Evolutionary conservation across 192 early-diverging fungal genomes (phyloP), one percentile per base, ranked within the genome.

Genomic region (Cladochytrium replicatum): DNA sequence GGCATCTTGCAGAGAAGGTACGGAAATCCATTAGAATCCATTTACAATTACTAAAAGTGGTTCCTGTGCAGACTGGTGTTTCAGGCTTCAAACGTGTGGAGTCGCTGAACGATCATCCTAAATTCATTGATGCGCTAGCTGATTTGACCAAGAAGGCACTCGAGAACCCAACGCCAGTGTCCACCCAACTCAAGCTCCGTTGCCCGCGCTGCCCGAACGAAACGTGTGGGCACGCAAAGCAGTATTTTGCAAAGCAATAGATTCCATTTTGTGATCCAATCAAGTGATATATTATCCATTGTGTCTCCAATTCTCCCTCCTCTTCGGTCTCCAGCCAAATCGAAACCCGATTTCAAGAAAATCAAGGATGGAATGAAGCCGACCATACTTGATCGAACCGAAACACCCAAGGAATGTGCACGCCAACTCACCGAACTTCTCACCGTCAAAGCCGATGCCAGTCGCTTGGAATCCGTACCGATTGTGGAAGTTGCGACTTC

Each of bases 51-150:
- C 15, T 46, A 37, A 43, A 19, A 27, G 22, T 38, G 25, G 30
- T 57, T 17, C 4, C 22, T 44, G 27, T 25, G 40, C 57, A 86
- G 84, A 75, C 75, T 4, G 91, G 91, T 5, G 71, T 98, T 8
- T 82, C 69, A 2, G 86, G 88, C 26, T 83, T 83, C 50, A 86
- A 85, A 52, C 82, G 95, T 11, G 85, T 81, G 24, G 91, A 91
- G 61, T 91, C 92, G 8, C 66, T 98, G 37, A 98, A 98, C 46
- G 95, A 83, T 56, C 77, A 89, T 50, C 86, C 91, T 2, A 59
- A 86, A 0, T 98, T 98, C 68, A 87, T 92, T 23, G 73, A 87
- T 31, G 88, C 88, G 2, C 71, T 98, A 72, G 89, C 87, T 8
- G 81, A 87, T 50, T 74, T 95, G 22, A 85, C 94, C 13, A 82